Evolutionary conservation across 2,329 filamentous ascomycete species (phyloP).

Genomic region (Monilinia fructicola): DNA sequence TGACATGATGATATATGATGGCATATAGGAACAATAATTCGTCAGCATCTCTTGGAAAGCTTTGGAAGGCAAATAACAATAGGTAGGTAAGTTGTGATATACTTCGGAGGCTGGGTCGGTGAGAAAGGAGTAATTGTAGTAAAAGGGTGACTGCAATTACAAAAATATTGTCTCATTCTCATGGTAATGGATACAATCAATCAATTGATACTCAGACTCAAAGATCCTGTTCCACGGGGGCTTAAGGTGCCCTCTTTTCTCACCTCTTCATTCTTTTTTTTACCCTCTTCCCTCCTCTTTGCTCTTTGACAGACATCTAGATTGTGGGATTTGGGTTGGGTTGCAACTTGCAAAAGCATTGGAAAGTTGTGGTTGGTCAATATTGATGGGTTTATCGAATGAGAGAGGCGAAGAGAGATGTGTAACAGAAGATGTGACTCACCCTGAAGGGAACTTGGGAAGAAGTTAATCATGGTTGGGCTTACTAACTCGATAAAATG

Average conservation of each 20-base stretch:
- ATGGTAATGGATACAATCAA: slow-evolving; percentile 9
- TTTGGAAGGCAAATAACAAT: not conserved
- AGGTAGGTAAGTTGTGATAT: no score
- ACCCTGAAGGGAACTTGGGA: not conserved
- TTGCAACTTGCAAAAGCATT: slow-evolving; percentile 15
- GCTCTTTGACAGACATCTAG: no score
- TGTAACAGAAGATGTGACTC: slow-evolving; percentile 20
- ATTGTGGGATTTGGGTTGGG: slow-evolving; percentile 14
- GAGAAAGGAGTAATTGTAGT: slow-evolving; percentile 4
- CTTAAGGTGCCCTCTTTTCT: not conserved
- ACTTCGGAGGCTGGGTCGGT: slow-evolving; percentile 8
- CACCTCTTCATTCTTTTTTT: not conserved
- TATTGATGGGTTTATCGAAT: slow-evolving; percentile 17
- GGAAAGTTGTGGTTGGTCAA: slow-evolving; percentile 19
- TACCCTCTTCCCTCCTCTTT: not conserved
- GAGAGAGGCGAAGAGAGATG: slow-evolving; percentile 15
- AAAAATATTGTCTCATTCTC: slow-evolving; percentile 1
- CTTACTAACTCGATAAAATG: not conserved
- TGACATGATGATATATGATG: not conserved
- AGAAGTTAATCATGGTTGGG: slow-evolving; percentile 5
- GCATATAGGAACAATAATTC: slow-evolving; percentile 1
- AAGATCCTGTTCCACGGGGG: not conserved
- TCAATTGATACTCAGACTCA: slow-evolving; percentile 10
- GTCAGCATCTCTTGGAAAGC: slow-evolving; percentile 3
- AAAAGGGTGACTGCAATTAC: slow-evolving; percentile 12